Evolutionary conservation across 495 filamentous ascomycete species (phyloP), one percentile per base, ranked within the genome.

Genomic region (Aspergillus asperescens): DNA sequence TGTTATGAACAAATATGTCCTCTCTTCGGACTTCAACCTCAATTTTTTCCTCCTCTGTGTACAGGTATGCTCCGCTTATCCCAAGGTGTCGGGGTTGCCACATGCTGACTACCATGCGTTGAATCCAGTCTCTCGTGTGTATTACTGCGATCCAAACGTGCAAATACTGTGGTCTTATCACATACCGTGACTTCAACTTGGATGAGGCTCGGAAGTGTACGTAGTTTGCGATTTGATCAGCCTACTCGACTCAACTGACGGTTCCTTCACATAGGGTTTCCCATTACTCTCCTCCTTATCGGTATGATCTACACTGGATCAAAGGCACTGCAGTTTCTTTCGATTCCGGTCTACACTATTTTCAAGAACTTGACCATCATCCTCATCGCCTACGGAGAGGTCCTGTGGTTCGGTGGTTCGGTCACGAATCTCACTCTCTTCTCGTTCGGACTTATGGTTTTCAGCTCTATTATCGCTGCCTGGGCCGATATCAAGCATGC

Each of bases 291-390:
- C 37, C 84, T 96, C 49, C 84, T 99, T 54, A 94, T 99, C 67
- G 90, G 90, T 60, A 99, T 96, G 92, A 99, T 97, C 72, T 99
- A 97, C 77, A 97, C 93, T 41, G 83, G 88, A 64, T 90, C 88
- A 66, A 96, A 96, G 75, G 92, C 93, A 18, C 84, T 99, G 43
- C 91, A 96, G 69, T 97, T 83, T 74, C 85, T 99, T 52, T 95
- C 89, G 15, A 95, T 99, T 46, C 93, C 93, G 10, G 93, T 99
- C 4, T 99, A 99, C 75, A 99, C 93, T 44, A 99, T 99, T 69
- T 99, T 99, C 81, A 99, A 99, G 80, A 99, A 99, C 70, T 70
- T 99, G 76, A 97, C 93, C 44, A 99, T 93, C 70, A 99, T 99
- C 60, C 81, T 97, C 29, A 97, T 97, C 62, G 93, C 93, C 44